Evolutionary conservation across 495 filamentous ascomycete genomes (phyloP).

Genomic region (Oidiodendron maius): DNA sequence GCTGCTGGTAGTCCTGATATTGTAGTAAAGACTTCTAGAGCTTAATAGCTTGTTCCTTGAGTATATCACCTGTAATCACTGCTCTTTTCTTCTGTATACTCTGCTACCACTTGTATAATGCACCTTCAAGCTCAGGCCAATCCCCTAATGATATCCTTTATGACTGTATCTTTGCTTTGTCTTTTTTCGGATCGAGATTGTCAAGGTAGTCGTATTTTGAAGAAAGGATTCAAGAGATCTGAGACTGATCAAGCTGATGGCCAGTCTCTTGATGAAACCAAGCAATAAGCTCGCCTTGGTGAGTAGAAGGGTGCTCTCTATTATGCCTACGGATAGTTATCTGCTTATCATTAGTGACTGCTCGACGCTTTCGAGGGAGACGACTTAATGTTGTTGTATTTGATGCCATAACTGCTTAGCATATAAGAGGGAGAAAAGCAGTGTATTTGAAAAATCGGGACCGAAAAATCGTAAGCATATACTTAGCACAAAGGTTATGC

Average conservation of each 20-base stretch:
- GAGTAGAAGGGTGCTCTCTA: not conserved
- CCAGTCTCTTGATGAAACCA: constrained; percentile 1
- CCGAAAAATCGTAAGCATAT: not conserved
- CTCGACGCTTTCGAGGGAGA: not conserved
- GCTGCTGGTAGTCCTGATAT: constrained; percentile 11
- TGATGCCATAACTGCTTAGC: not conserved
- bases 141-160: not conserved
- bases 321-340: not conserved
- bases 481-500: not conserved
- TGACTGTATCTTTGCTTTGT: not conserved
- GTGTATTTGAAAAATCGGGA: not conserved
- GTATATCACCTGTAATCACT: constrained; percentile 11
- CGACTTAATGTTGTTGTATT: not conserved
- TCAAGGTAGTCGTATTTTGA: constrained; percentile 1
- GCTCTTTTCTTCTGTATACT: constrained; percentile 4
- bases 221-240: not conserved
- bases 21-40: constrained; percentile 19
- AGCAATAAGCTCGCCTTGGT: not conserved
- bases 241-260: not conserved
- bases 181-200: not conserved
- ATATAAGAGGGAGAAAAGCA: not conserved
- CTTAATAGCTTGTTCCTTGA: constrained; percentile 20
- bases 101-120: constrained; percentile 18
- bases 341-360: not conserved
- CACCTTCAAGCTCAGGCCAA: constrained; percentile 20